Conservation (phyloP, 805 yeast genomes). For the Kuraishia ogatae region DNA sequence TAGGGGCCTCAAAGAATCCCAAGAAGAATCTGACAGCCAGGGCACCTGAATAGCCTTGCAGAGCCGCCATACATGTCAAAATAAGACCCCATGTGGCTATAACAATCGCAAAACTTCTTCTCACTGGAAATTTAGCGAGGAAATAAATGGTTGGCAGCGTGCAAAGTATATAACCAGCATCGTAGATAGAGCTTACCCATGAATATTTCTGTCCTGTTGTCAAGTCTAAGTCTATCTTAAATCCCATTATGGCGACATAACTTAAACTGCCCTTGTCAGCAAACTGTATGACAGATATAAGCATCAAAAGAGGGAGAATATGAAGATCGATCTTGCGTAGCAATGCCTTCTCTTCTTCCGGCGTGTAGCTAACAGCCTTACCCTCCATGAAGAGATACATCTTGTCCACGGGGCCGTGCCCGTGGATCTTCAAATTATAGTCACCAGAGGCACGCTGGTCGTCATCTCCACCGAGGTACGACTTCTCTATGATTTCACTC, state of each 20-base stretch:
- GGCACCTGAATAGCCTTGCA: conserved; percentile 15
- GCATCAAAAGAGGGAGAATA: conserved; percentile 39
- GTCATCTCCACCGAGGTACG: background rate
- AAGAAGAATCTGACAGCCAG: conserved; percentile 36
- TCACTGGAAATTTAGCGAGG: background rate
- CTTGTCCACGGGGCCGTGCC: background rate
- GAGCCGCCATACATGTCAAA: conserved; percentile 24
- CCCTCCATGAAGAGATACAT: background rate
- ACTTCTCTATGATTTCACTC: background rate
- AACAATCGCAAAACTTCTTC: background rate
- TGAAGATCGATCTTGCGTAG: conserved; percentile 37
- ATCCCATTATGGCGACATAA: background rate
- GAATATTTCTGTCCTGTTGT: background rate
- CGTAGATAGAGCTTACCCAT: background rate
- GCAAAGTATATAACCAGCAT: background rate
- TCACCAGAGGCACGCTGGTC: background rate
- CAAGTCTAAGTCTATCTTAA: background rate
- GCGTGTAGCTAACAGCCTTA: conserved; percentile 14
- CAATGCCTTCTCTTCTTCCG: conserved; percentile 6
- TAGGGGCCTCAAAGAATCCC: conserved; percentile 40
- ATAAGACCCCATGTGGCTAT: conserved; percentile 26
- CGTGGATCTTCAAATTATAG: background rate
- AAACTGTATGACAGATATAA: background rate
- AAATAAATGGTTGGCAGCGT: background rate
- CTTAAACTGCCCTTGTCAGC: background rate